Evolutionary conservation across 139 green algal species (phyloP).

Genomic region (Nannochloris sp.): DNA sequence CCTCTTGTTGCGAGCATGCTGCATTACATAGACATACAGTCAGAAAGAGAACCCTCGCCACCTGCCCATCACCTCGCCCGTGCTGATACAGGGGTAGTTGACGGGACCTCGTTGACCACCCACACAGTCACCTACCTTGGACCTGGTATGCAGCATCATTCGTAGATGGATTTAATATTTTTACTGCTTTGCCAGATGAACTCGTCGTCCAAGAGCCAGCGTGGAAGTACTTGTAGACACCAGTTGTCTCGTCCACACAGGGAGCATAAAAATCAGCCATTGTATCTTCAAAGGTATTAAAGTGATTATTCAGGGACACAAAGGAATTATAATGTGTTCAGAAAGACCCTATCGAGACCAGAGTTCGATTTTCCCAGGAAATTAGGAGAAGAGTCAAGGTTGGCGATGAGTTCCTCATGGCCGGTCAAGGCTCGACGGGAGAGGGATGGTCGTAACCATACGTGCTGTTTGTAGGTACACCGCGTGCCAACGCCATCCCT

Average conservation of each 20-base stretch:
- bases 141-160: conserved; percentile 46
- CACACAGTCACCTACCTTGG: conserved; percentile 46
- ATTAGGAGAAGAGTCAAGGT: no score
- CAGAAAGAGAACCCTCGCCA: background rate
- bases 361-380: no score
- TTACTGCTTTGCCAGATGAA: conserved; percentile 49
- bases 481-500: no score
- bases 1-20: conserved; percentile 86
- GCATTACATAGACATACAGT: conserved; percentile 8
- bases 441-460: no score
- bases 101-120: no score
- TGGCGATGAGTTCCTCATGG: no score
- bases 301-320: background rate
- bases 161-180: conserved; percentile 70
- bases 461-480: no score
- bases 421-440: no score
- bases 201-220: conserved; percentile 75
- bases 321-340: no score
- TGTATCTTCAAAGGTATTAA: conserved; percentile 6
- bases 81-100: no score
- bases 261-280: conserved; percentile 16
- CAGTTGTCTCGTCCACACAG: conserved; percentile 28
- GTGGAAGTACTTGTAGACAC: conserved; percentile 67
- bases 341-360: no score
- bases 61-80: background rate